Evolutionary conservation across 257 asterid genomes (phyloP).

Genomic region (Plectranthus barbatus): DNA sequence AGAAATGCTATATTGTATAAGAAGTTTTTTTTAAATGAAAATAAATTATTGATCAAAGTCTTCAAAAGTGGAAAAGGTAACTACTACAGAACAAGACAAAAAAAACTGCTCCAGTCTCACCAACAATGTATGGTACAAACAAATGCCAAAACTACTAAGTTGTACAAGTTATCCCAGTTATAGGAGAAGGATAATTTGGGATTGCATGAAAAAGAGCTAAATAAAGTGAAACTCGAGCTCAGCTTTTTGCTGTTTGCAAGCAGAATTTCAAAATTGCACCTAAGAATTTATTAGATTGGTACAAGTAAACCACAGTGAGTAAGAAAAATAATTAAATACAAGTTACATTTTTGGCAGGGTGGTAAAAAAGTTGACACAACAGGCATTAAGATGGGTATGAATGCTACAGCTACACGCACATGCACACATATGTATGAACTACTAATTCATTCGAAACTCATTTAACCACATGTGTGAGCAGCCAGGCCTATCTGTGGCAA

Average conservation of each 20-base stretch:
- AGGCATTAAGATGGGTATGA: neutral
- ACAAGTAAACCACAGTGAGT: neutral
- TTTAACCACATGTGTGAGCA: too few relatives aligned
- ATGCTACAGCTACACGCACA: too few relatives aligned
- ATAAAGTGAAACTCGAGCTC: neutral
- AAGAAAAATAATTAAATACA: neutral
- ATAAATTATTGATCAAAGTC: neutral
- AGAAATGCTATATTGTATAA: neutral
- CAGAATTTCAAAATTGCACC: neutral
- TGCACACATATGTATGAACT: neutral
- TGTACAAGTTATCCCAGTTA: neutral
- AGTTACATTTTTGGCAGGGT: neutral
- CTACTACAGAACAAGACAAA: too few relatives aligned
- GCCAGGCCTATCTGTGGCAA: too few relatives aligned
- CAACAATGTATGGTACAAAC: neutral
- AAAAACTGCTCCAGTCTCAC: too few relatives aligned
- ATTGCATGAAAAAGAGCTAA: neutral
- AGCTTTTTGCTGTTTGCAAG: neutral
- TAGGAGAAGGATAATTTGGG: neutral
- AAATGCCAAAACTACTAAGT: neutral
- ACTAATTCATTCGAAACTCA: too few relatives aligned
- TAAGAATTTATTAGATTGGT: neutral
- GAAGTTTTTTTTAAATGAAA: neutral
- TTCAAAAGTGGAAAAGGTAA: too few relatives aligned
- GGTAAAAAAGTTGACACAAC: neutral